phyloP scores from a whole-genome alignment of 1,284 basidiomycete species.

The Takashimella koratensis region DNA sequence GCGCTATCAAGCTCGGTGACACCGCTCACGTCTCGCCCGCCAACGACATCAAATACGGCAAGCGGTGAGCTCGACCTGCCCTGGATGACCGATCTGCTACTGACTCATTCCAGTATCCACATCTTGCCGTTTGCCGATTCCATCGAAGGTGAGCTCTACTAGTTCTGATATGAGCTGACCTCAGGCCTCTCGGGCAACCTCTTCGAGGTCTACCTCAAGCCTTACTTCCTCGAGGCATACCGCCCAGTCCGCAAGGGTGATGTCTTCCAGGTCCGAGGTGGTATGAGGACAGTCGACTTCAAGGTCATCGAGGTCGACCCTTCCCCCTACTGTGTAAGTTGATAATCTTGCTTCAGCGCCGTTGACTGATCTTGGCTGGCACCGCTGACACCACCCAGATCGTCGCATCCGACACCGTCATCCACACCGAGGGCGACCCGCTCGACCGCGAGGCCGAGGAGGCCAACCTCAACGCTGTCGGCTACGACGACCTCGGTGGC shows the following conservation, averaged over 20 bases:
- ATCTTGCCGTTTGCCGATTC: conserved; percentile 98
- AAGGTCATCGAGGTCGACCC: conserved; percentile 58
- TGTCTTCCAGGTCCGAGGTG: conserved; percentile 97
- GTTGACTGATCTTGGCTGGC: neutral
- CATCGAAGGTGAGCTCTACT: conserved; percentile 64
- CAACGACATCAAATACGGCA: conserved; percentile 98
- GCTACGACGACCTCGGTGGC: conserved; percentile 98
- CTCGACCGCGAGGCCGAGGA: conserved; percentile 99
- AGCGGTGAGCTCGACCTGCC: conserved; percentile 64
- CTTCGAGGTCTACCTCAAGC: conserved; percentile 97
- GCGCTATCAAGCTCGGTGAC: conserved; percentile 96
- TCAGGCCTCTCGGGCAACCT: conserved; percentile 85
- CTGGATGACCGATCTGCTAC: no score
- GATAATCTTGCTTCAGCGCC: no score
- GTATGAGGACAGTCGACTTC: conserved; percentile 97
- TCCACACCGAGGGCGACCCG: conserved; percentile 80
- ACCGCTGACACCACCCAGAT: conserved; percentile 23
- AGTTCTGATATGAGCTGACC: conserved; percentile 3
- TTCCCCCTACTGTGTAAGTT: conserved; percentile 41
- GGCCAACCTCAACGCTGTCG: conserved; percentile 91
- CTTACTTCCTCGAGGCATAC: conserved; percentile 92
- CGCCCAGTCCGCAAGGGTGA: conserved; percentile 56
- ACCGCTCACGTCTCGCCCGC: conserved; percentile 93
- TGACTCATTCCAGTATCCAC: conserved; percentile 60
- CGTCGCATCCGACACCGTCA: conserved; percentile 44